Evolutionary conservation across 768 basidiomycete genomes (phyloP).

Genomic region (Ramaria rubella): DNA sequence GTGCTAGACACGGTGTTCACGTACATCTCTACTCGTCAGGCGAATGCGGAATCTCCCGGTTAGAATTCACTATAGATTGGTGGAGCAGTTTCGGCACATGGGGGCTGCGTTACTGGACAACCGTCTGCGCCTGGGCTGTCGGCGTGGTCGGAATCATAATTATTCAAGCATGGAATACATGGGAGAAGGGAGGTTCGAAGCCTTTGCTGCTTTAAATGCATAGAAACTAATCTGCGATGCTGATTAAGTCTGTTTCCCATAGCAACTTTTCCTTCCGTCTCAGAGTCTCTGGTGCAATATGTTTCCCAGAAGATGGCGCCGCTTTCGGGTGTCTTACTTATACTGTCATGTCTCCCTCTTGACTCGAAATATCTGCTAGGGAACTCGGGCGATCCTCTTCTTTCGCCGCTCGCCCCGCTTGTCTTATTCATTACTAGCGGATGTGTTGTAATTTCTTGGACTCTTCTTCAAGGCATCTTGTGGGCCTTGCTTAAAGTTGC

Average conservation of each 20-base stretch:
- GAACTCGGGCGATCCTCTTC: conserved; percentile 41
- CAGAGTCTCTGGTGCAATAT: conserved; percentile 44
- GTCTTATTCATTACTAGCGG: conserved; percentile 57
- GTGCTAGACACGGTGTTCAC: conserved; percentile 34
- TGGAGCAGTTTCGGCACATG: conserved; percentile 61
- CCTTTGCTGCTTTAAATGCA: not conserved
- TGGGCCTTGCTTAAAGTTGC: conserved; percentile 36
- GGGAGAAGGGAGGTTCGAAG: conserved; percentile 25
- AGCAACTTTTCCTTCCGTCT: conserved; percentile 43
- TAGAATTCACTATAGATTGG: conserved; percentile 65
- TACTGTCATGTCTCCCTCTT: conserved; percentile 50
- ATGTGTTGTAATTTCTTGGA: conserved; percentile 56
- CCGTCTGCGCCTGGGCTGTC: conserved; percentile 64
- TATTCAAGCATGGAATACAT: conserved; percentile 42
- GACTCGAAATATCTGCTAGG: conserved; percentile 54
- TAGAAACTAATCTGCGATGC: not conserved
- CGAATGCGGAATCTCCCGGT: conserved; percentile 38
- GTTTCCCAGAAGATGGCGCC: conserved; percentile 26
- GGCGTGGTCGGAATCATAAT: conserved; percentile 59
- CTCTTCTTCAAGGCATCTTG: conserved; percentile 40
- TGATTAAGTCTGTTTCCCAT: not conserved
- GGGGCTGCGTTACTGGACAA: conserved; percentile 68
- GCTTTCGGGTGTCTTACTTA: conserved; percentile 38
- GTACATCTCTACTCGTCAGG: conserved; percentile 57
- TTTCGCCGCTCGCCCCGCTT: conserved; percentile 49